A percentile compares a stretch with the other conserved stretches of the same genome.
These are phyloP conservation scores for Metroxylon sagu DNA, from an alignment of 176 grass and related monocot genomes.

Conservation along the genomic window DNA sequence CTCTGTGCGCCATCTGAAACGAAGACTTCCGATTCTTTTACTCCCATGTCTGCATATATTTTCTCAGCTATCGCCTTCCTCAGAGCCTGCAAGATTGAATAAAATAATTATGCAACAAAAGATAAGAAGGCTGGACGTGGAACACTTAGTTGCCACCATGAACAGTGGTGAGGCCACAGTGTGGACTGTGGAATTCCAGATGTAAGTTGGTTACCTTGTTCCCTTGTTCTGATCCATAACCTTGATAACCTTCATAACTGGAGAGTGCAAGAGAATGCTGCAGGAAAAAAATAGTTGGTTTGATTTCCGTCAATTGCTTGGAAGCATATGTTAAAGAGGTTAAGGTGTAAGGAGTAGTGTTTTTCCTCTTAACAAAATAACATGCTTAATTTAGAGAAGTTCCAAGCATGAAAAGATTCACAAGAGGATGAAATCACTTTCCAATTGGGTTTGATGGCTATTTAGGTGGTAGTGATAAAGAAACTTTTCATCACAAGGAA, in stretches of 20 bases:
- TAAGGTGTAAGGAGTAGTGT: too few species aligned
- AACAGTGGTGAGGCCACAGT: not conserved
- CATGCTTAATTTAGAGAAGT: too few species aligned
- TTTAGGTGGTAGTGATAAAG: too few species aligned
- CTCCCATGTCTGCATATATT: slow-evolving; percentile 62
- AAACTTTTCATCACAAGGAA: too few species aligned
- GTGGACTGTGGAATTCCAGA: not conserved
- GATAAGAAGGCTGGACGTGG: too few species aligned
- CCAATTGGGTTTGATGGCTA: too few species aligned
- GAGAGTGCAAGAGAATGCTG: slow-evolving; percentile 75
- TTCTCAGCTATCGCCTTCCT: slow-evolving; percentile 56
- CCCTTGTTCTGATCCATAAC: slow-evolving; percentile 82
- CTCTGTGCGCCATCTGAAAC: slow-evolving; percentile 86
- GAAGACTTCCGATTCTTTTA: slow-evolving; percentile 58
- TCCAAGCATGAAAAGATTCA: too few species aligned
- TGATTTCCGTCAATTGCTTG: too few species aligned
- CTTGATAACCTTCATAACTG: slow-evolving; percentile 78
- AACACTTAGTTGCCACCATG: too few species aligned
- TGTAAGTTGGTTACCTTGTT: slow-evolving; percentile 34
- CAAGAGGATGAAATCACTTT: too few species aligned
- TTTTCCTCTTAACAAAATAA: too few species aligned
- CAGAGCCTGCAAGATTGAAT: slow-evolving; percentile 34
- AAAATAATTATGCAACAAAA: not conserved
- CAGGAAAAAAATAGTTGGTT: slow-evolving; percentile 4
- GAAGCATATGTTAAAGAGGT: too few species aligned